phyloP scores from a whole-genome alignment of 371 early-diverging fungal genomes.

The Umbelopsis sp. region DNA sequence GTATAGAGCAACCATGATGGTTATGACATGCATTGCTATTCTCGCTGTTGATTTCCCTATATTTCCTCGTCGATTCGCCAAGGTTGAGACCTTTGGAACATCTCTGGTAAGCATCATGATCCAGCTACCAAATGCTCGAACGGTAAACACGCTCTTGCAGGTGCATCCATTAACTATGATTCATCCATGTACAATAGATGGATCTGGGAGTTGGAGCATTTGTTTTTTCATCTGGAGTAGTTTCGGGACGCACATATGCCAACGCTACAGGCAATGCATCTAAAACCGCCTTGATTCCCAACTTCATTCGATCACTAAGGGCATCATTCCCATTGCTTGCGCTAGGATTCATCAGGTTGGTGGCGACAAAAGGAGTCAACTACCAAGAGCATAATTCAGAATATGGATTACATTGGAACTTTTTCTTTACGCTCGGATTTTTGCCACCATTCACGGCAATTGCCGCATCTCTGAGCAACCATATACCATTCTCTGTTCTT shows the following conservation, averaged over 20 bases:
- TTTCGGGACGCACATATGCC: constrained; percentile 61
- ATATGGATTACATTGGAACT: constrained; percentile 99
- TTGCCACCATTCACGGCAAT: constrained; percentile 78
- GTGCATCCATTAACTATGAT: background rate
- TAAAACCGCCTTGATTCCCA: constrained; percentile 27
- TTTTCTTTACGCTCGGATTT: constrained; percentile 92
- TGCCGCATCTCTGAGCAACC: constrained; percentile 40
- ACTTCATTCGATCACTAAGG: constrained; percentile 33
- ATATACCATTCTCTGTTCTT: constrained; percentile 48
- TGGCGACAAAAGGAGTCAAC: constrained; percentile 79
- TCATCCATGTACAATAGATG: constrained; percentile 59
- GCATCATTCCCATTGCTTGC: constrained; percentile 69
- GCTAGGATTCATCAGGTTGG: constrained; percentile 73
- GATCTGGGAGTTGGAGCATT: constrained; percentile 86
- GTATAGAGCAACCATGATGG: constrained; percentile 80
- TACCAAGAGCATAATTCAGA: constrained; percentile 95
- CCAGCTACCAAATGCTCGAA: background rate
- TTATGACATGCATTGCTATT: constrained; percentile 81
- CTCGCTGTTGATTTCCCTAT: constrained; percentile 96
- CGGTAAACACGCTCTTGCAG: background rate
- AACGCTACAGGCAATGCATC: constrained; percentile 22
- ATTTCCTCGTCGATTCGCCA: constrained; percentile 91
- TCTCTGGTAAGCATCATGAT: constrained; percentile 71
- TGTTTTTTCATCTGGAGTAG: constrained; percentile 83
- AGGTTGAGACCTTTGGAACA: constrained; percentile 91